Conservation (phyloP, 225 moss, liverwort and hornwort genomes). For the Thuidium tamariscinum region DNA sequence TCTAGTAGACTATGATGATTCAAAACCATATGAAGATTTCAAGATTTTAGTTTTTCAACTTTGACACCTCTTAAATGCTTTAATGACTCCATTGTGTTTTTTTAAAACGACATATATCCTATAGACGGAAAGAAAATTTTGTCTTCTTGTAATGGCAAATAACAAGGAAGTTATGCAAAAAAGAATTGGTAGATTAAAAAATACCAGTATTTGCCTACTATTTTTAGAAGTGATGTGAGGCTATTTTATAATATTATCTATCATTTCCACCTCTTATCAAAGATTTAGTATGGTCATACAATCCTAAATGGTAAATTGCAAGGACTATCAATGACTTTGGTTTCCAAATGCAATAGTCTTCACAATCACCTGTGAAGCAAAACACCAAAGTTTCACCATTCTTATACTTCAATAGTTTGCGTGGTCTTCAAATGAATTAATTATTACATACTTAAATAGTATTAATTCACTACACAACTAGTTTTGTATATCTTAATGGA, state of each 20-base stretch:
- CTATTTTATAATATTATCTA: background rate
- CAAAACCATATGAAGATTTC: background rate
- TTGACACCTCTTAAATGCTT: background rate
- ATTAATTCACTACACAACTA: background rate
- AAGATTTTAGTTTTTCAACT: background rate
- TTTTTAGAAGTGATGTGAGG: background rate
- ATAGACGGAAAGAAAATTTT: background rate
- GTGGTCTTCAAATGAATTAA: no score
- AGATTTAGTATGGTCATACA: fast-evolving
- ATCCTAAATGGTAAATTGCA: background rate
- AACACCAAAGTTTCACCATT: background rate
- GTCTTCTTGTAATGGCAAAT: background rate
- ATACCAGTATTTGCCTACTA: background rate
- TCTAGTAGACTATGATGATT: background rate
- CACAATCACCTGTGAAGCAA: fast-evolving
- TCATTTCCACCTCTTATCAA: fast-evolving
- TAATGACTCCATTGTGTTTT: no score
- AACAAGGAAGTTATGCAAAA: background rate
- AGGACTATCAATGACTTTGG: background rate
- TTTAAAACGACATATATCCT: background rate
- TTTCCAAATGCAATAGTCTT: fast-evolving
- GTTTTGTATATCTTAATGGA: background rate
- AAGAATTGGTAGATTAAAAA: background rate
- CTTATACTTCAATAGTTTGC: fast-evolving
- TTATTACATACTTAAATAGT: background rate